phyloP scores from a whole-genome alignment of 2,329 filamentous ascomycete genomes.

The Periconia sp. region DNA sequence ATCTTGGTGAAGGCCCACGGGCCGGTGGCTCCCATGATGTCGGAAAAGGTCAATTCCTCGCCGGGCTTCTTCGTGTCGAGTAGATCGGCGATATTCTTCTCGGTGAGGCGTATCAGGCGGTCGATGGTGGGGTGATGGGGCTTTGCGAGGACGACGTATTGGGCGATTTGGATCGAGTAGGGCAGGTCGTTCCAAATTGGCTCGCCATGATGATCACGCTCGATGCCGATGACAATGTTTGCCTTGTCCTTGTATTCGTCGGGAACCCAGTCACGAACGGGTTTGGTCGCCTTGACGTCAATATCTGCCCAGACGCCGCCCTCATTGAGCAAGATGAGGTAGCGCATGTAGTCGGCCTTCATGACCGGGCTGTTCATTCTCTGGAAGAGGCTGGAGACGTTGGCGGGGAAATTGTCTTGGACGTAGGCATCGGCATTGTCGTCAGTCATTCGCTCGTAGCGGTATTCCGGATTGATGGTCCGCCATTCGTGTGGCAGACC shows the following conservation, averaged over 20 bases:
- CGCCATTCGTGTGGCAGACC: conserved; percentile 9
- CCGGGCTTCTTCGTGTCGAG: background rate
- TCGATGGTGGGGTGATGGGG: conserved; percentile 6
- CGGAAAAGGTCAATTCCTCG: conserved; percentile 1
- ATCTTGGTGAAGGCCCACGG: conserved; percentile 9
- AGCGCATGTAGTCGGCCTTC: conserved; percentile 8
- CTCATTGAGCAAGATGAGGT: conserved; percentile 8
- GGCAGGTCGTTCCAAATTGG: conserved; percentile 5
- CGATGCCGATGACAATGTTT: conserved; percentile 7
- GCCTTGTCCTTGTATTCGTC: conserved; percentile 5
- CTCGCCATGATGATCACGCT: conserved; percentile 6
- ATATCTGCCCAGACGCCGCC: conserved; percentile 9
- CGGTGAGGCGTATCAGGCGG: conserved; percentile 4
- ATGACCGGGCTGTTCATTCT: conserved; percentile 3
- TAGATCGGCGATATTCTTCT: conserved; percentile 6
- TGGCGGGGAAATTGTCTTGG: conserved; percentile 5
- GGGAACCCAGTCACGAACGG: conserved; percentile 2
- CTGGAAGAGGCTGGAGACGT: conserved; percentile 3
- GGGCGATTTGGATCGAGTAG: conserved; percentile 7
- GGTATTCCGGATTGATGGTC: conserved; percentile 5
- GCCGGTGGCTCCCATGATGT: conserved; percentile 8
- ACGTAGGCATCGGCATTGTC: conserved; percentile 6
- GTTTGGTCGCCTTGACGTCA: conserved; percentile 7
- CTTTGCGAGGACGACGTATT: conserved; percentile 7
- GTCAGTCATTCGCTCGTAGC: conserved; percentile 10